Base-by-base conservation (phyloP, 2,329 filamentous ascomycete species). In the Pseudopithomyces chartarum region DNA sequence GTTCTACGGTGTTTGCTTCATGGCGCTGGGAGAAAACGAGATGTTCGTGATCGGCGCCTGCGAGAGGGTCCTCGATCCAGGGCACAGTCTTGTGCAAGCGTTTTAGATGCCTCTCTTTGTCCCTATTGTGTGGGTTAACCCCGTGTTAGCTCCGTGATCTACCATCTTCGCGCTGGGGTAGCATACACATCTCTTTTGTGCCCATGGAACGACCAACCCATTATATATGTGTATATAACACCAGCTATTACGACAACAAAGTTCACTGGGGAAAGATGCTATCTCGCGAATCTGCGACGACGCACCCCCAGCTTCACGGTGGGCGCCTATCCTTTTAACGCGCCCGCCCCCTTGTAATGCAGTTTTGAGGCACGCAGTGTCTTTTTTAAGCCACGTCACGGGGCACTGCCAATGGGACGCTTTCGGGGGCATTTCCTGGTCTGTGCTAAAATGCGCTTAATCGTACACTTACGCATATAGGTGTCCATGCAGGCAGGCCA, bases 1-100 rank as follows among this genome's bases (percentile, higher is more conserved):
- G 64, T 51, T 77, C 74, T 17, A 74, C 62, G 23, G 72, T 71
- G 52, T 73, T 75, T n/a, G 74, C 74, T 61, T 77, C 74, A 55
- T 76, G 72, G 10, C 74, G 65, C 58, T 76, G 74, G 22, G 68
- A 70, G 52, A 76, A 76, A 46, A 76, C 71, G 38, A 74, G 68
- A 2, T 66, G 55, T 39, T 74, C 65, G 43, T 71, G 64, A 49
- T 76, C 72, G 55, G 74, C 74, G 34, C 74, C 74, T 7, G 58
- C 61, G 20, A 76, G 64, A 19, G 73, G 74, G 19, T 69, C 70
- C 55, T 74, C 73, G 46, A 75, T 72, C 45, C 65, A 68, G 2
- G 73, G 71, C 6, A 69, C 66, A 15, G 65, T 70, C 44, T 70
- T 69, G 63, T 76, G 73, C 40, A 73, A 50, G 29, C 70, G 64